A percentile compares a stretch with the other conserved stretches of the same genome.
Evolutionary conservation across 2,329 filamentous ascomycete genomes (phyloP).

Genomic region (Aureobasidium sp.): DNA sequence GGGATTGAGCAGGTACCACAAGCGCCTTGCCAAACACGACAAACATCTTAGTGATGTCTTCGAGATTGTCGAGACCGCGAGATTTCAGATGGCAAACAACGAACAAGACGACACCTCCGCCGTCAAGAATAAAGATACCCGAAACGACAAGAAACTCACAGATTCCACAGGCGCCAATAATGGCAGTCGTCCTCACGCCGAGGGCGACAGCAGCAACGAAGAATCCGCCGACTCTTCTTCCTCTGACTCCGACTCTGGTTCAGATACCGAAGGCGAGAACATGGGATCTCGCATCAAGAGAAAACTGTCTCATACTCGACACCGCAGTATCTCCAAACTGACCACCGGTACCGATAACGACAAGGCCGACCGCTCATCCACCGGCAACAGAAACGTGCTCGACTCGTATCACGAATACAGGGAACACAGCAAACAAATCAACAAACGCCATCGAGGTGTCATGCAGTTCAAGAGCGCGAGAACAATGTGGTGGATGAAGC

Average conservation of each 20-base stretch:
- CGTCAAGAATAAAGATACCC: constrained; percentile 14
- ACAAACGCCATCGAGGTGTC: constrained; percentile 57
- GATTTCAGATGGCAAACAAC: constrained; percentile 44
- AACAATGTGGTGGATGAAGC: constrained; percentile 51
- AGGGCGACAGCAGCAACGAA: constrained; percentile 15
- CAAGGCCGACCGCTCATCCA: neutral
- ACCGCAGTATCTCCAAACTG: constrained; percentile 13
- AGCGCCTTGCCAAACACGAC: constrained; percentile 47
- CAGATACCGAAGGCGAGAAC: neutral
- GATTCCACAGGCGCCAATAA: constrained; percentile 6
- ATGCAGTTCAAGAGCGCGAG: constrained; percentile 64
- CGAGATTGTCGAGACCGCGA: constrained; percentile 55
- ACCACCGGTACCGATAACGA: constrained; percentile 14
- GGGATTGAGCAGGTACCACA: constrained; percentile 53
- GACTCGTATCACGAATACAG: constrained; percentile 54
- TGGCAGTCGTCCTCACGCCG: constrained; percentile 10
- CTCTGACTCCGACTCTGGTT: neutral
- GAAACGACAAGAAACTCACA: neutral
- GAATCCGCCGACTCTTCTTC: constrained; percentile 6
- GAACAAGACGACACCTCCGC: constrained; percentile 23
- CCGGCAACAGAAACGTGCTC: constrained; percentile 31
- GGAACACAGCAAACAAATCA: constrained; percentile 50
- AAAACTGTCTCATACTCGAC: neutral
- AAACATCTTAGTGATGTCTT: constrained; percentile 50
- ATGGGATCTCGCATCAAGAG: neutral